Conservation (phyloP, 1,284 basidiomycete genomes). For the Volvariella volvacea region DNA sequence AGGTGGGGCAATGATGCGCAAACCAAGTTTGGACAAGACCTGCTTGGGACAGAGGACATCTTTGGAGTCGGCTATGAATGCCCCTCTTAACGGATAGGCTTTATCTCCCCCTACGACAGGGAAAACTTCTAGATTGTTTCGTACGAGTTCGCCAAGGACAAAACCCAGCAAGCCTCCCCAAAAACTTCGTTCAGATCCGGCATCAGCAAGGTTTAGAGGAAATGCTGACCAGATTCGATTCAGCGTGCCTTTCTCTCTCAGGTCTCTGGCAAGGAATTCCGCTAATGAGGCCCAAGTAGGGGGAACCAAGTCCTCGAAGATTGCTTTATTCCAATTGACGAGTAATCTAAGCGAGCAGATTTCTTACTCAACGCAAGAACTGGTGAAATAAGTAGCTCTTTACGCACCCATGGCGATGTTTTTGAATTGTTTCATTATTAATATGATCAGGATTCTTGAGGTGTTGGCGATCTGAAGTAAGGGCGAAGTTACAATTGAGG, state of each 20-base stretch:
- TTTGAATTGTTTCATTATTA: not conserved
- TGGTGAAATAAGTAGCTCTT: not conserved
- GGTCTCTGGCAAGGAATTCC: not conserved
- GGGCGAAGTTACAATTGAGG: constrained; percentile 38
- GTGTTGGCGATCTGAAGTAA: constrained; percentile 41
- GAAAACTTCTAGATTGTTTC: not conserved
- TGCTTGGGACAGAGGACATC: too few species aligned
- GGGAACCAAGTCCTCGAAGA: not conserved
- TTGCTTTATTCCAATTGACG: not conserved
- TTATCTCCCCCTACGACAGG: too few species aligned
- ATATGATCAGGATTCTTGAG: constrained; percentile 13
- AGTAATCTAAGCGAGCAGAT: not conserved
- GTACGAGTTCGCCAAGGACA: not conserved
- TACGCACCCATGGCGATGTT: not conserved
- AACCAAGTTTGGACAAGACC: too few species aligned
- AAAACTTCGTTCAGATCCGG: not conserved
- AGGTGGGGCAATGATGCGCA: too few species aligned
- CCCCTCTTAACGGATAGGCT: too few species aligned
- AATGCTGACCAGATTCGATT: not conserved
- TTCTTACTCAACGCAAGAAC: not conserved
- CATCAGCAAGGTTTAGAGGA: not conserved
- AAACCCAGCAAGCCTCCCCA: too few species aligned
- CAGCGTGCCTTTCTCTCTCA: not conserved
- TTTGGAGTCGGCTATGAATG: too few species aligned
- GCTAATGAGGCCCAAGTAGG: not conserved